Evolutionary conservation across 2,329 filamentous ascomycete species (phyloP).

Genomic region (Colletotrichum sp.): DNA sequence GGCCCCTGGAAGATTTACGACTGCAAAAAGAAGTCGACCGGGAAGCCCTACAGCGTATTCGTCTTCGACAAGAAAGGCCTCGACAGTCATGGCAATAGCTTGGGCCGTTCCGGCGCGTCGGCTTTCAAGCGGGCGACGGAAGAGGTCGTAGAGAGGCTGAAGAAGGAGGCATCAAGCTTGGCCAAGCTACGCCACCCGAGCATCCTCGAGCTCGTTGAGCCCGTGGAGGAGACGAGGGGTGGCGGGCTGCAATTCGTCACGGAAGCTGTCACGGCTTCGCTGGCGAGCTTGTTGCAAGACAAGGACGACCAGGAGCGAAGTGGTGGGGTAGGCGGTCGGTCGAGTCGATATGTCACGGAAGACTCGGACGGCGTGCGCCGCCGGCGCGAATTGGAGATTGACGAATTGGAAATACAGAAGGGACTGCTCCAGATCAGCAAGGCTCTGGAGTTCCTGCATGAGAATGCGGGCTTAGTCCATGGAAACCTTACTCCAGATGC

Average conservation of each 20-base stretch:
- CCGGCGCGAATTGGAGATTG: conserved; percentile 86
- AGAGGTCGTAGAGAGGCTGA: conserved; percentile 88
- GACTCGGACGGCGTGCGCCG: conserved; percentile 75
- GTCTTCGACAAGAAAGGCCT: conserved; percentile 91
- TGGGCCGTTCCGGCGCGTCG: conserved; percentile 67
- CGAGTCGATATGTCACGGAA: conserved; percentile 82
- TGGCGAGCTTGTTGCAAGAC: conserved; percentile 80
- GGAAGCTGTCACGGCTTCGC: conserved; percentile 87
- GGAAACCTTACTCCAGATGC: conserved; percentile 94
- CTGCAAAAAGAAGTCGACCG: conserved; percentile 94
- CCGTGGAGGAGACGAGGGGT: conserved; percentile 90
- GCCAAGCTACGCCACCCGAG: conserved; percentile 90
- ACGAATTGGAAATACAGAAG: conserved; percentile 98
- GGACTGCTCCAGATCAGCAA: conserved; percentile 92
- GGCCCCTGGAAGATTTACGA: conserved; percentile 98
- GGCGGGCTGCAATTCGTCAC: conserved; percentile 96
- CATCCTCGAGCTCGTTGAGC: conserved; percentile 90
- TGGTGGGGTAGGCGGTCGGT: conserved; percentile 70
- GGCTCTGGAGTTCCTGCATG: conserved; percentile 92
- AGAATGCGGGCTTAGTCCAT: conserved; percentile 92
- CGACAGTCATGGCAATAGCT: conserved; percentile 68
- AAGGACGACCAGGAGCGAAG: conserved; percentile 86
- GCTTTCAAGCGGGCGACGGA: conserved; percentile 83
- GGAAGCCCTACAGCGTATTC: conserved; percentile 88
- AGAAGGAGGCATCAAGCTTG: conserved; percentile 88